Base-by-base conservation (phyloP, 2,329 filamentous ascomycete genomes). In the Neofusicoccum laricinum region DNA sequence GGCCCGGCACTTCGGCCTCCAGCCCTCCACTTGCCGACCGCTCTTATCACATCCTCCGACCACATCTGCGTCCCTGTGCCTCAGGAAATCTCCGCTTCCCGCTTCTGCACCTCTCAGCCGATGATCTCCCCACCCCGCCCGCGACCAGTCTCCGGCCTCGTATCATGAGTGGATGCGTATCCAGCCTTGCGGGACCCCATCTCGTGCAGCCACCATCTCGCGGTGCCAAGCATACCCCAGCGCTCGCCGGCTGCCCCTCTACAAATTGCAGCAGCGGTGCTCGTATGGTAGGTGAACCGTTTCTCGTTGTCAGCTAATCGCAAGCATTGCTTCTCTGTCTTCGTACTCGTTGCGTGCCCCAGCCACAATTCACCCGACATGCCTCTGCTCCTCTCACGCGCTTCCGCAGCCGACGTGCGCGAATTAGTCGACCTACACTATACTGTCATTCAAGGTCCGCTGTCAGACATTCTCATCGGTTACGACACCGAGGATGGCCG, bases 361-460 rank as follows among this genome's bases (percentile, higher is more conserved):
- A n/a, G 14, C 21, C 21, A 15, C 25, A 21, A 15, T 10, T 25
- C 17, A 48, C 49, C 6, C 36, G 12, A 4, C 15, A 49, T 64
- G 43, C 51, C 30, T 19, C 38, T 59, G 11, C 53, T 43, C 41
- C 59, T 64, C 40, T 41, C 63, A 38, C 58, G 53, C 41, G 66
- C 65, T 43, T 19, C 43, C 14, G 17, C 63, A n/a, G n/a, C 48
- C n/a, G 66, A 69, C 48, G 64, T 66, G 21, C 64, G 50, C 25
- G 59, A 66, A 14, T n/a, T 67, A 50, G 63, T 67, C 43, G 46
- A 45, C 51, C 57, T 61, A 30, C 46, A 57, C 49, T 69, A 53
- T 58, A 21, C 40, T 5, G 63, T 66, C 21, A 65, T 66, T 25
- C 36, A 58, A 17, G 41, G 65, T 19, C 41, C 66, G 7, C 11